Base-by-base conservation (phyloP, 441 rosid genomes). In the Bocquillonia castaneifolia region DNA sequence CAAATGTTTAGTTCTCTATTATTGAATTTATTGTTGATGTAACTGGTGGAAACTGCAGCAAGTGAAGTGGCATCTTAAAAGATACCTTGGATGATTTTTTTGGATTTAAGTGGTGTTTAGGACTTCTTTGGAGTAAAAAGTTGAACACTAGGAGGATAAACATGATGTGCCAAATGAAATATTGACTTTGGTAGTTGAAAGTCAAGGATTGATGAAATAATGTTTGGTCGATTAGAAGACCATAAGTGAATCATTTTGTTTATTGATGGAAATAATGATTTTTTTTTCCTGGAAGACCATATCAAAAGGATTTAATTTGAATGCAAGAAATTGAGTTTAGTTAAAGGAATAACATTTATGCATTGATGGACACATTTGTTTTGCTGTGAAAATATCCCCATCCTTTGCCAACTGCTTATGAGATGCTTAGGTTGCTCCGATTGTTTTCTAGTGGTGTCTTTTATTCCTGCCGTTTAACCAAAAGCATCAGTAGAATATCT, bases 391-490 rank as follows among this genome's bases (percentile, higher is more conserved):
- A 25, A 44, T 28, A 23, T 28, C 62, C 6, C 22, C 12, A 12
- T 53, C 42, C 34, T 29, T 64, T 18, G 55, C 59, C 23, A 9
- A 52, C 32, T 55, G 69, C 32, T 72, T 31, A 18, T 56, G 26
- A 40, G 45, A 47, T 26, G 29, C 29, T 17, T 63, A 34, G 50
- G 70, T 48, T 47, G 50, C 25, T 47, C 55, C 47, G 5, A 42
- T 32, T 29, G 29, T 67, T 47, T 57, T 12, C 36, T 65, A 31
- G 56, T 32, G 47, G 25, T 6, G 10, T 56, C 34, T 57, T 26
- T 29, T 58, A 26, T 58, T 56, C 28, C 32, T 63, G 25, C n/a
- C 54, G 54, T 37, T 50, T 69, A 40, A 52, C 37, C 42, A 53
- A 15, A 20, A 5, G 42, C 39, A 23, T 36, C 28, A 54, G 17